A percentile compares a stretch with the other conserved stretches of the same genome.
These are phyloP conservation scores for Yamadazyma songkhlaensis DNA, from an alignment of 1,139 yeast genomes.

Conservation along the genomic window DNA sequence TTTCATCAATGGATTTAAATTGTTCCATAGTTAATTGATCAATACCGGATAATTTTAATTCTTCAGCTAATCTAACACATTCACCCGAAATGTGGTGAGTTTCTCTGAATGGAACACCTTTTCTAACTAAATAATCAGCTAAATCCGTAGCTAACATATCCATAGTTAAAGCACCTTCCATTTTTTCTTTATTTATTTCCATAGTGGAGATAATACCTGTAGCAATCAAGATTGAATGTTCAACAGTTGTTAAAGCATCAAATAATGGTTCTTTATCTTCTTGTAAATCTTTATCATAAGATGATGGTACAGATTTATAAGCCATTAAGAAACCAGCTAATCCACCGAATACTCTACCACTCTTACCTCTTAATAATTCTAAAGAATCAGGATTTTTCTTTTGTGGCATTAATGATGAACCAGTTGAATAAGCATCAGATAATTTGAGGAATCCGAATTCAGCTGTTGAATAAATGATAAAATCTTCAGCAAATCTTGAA, in stretches of 20 bases:
- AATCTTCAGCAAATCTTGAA: constrained; percentile 90
- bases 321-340: constrained; percentile 96
- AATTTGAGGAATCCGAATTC: constrained; percentile 92
- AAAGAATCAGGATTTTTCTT: constrained; percentile 97
- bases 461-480: constrained; percentile 93
- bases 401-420: constrained; percentile 98
- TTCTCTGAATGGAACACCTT: constrained; percentile 98
- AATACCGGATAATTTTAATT: constrained; percentile 68
- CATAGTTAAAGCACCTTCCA: constrained; percentile 91
- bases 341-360: constrained; percentile 95
- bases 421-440: constrained; percentile 98
- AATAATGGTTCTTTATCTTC: constrained; percentile 98
- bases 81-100: constrained; percentile 98
- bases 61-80: constrained; percentile 91
- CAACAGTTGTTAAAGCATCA: constrained; percentile 86
- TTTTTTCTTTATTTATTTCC: constrained; percentile 63
- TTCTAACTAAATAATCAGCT: constrained; percentile 95
- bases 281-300: constrained; percentile 97
- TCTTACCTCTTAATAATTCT: constrained; percentile 92
- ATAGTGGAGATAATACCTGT: constrained; percentile 94
- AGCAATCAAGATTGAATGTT: constrained; percentile 89
- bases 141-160: constrained; percentile 98
- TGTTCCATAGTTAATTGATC: constrained; percentile 76
- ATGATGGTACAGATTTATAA: constrained; percentile 91
- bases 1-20: constrained; percentile 69